Conservation (phyloP, 2,329 filamentous ascomycete genomes). For the Scedosporium boydii region DNA sequence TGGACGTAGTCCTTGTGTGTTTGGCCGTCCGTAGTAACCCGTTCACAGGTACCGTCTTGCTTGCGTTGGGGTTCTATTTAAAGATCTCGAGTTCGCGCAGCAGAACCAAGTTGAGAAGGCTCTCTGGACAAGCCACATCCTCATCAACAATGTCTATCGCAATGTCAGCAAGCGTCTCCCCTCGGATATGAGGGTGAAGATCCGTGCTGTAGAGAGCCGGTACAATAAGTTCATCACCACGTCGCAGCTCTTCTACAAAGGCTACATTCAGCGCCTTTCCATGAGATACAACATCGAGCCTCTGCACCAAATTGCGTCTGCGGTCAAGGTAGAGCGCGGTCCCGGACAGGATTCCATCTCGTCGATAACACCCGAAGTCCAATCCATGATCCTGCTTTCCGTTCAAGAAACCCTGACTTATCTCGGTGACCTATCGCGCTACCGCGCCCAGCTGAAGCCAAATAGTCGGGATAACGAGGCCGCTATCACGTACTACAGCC, state of each 20-base stretch:
- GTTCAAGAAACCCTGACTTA: conserved; percentile 79
- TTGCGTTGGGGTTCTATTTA: conserved; percentile 63
- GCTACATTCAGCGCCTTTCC: conserved; percentile 70
- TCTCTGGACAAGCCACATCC: conserved; percentile 72
- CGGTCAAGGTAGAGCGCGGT: conserved; percentile 32
- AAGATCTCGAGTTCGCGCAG: conserved; percentile 58
- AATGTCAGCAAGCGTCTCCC: conserved; percentile 10
- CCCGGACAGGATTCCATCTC: conserved; percentile 32
- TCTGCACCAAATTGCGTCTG: conserved; percentile 31
- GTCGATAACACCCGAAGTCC: conserved; percentile 38
- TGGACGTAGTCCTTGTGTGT: no score
- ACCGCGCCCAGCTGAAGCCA: conserved; percentile 63
- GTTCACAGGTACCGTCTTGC: conserved; percentile 40
- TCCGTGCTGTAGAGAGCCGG: conserved; percentile 69
- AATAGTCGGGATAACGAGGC: conserved; percentile 70
- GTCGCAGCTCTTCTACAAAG: conserved; percentile 80
- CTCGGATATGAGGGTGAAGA: conserved; percentile 35
- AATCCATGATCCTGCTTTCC: conserved; percentile 55
- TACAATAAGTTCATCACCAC: conserved; percentile 81
- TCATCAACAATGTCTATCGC: conserved; percentile 65
- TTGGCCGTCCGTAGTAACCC: no score
- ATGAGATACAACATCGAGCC: conserved; percentile 45
- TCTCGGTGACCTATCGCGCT: conserved; percentile 83
- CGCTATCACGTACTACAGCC: conserved; percentile 73
- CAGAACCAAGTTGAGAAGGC: conserved; percentile 55